Base-by-base conservation (phyloP, 768 basidiomycete species). In the Sporobolomyces phaffii region DNA sequence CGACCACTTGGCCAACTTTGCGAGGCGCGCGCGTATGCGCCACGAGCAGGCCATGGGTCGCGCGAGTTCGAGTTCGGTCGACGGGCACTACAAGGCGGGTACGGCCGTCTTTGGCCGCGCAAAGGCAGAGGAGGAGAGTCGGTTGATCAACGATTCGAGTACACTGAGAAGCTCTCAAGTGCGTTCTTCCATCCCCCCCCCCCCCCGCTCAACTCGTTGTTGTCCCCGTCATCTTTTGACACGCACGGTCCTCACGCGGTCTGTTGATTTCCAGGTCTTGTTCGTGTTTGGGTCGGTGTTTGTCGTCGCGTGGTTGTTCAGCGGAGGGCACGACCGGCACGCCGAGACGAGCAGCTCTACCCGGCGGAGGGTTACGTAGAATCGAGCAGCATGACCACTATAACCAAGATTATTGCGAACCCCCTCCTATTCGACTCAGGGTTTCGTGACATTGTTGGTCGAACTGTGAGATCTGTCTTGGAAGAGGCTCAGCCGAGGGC, bases 61-160 rank as follows among this genome's bases (percentile, higher is more conserved):
- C 0, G 51, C 8, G 22, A 34, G 41, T 22, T 20, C 50, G 24
- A 10, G 31, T 36, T 45, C 56, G 24, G 31, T 15, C 26, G 44
- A 52, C 45, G 22, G n/a, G 26, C 69, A 60, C 31, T 67, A 58
- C 38, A 9, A 50, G 29, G 65, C 58, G 13, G 62, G 65, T 33
- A 64, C 65, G n/a, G 24, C 44, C 0, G 50, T 60, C 20, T 67
- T 71, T 48, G 70, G 65, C 9, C 41, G 49, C 18, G 59, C 31
- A 7, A 71, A 64, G 49, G 70, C 65, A 5, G 65, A 60, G 43
- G 70, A 71, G 49, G 69, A 70, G 59, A 70, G 69, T 40, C n/a
- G 70, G 48, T 38, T 71, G 58, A 71, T 71, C 57, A 71, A 71
- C 52, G 69, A 70, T 40, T 60, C 58, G 53, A 54, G 58, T 47